Conservation (phyloP, 2,329 filamentous ascomycete species). For the Diplodia scrobiculata region DNA sequence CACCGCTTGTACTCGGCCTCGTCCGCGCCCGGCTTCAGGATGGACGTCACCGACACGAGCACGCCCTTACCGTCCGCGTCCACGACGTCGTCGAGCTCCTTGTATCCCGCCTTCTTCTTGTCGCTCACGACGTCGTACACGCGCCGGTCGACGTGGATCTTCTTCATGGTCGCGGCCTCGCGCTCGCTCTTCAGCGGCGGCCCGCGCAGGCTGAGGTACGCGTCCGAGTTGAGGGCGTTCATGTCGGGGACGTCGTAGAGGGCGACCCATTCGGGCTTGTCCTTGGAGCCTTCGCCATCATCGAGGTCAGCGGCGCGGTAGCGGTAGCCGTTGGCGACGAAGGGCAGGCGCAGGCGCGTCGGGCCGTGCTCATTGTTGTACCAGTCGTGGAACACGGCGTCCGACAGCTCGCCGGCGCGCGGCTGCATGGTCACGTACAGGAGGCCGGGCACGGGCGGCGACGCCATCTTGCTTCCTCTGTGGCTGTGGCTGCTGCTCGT, state of each 20-base stretch:
- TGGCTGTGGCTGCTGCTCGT: neutral
- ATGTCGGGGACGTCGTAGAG: slow-evolving; percentile 80
- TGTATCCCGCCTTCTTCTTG: slow-evolving; percentile 60
- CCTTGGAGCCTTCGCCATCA: slow-evolving; percentile 41
- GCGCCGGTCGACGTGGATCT: slow-evolving; percentile 68
- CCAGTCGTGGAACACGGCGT: slow-evolving; percentile 81
- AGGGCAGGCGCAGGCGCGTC: slow-evolving; percentile 72
- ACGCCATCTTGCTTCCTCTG: slow-evolving; percentile 42
- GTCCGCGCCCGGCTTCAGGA: slow-evolving; percentile 57
- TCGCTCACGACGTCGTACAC: slow-evolving; percentile 68
- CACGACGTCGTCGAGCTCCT: slow-evolving; percentile 62
- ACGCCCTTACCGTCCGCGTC: slow-evolving; percentile 62
- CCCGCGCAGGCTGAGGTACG: slow-evolving; percentile 68
- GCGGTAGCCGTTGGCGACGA: slow-evolving; percentile 75
- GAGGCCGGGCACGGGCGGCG: slow-evolving; percentile 60
- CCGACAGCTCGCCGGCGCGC: slow-evolving; percentile 60
- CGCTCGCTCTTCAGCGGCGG: slow-evolving; percentile 59
- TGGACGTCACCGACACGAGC: slow-evolving; percentile 64
- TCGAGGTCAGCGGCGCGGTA: slow-evolving; percentile 68
- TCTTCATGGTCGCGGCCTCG: slow-evolving; percentile 63
- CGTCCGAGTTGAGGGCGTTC: slow-evolving; percentile 66
- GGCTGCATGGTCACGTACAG: slow-evolving; percentile 89
- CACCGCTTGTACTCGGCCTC: slow-evolving; percentile 64
- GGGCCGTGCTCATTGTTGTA: slow-evolving; percentile 94
- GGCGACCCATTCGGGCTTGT: slow-evolving; percentile 71